Conservation (phyloP, 148 eudicot genomes). For the Chenopodium suecicum region DNA sequence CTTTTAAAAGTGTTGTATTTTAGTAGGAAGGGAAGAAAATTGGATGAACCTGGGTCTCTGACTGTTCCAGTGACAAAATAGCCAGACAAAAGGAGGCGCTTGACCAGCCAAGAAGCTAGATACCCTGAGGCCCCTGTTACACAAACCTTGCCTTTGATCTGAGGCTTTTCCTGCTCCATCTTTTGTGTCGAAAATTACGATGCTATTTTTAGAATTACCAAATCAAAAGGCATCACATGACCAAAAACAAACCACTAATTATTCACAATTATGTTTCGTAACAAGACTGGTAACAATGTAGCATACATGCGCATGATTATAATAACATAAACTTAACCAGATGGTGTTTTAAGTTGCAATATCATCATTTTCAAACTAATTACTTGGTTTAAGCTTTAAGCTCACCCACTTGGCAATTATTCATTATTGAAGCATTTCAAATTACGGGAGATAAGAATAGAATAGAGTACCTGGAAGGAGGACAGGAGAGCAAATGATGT, state of each 20-base stretch:
- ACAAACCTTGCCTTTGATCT: conserved; percentile 62
- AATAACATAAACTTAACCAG: too few species aligned
- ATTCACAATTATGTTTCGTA: background rate
- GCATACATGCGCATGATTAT: too few species aligned
- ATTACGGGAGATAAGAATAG: background rate
- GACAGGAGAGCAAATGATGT: background rate
- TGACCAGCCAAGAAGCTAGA: conserved; percentile 87
- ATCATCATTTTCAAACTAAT: too few species aligned
- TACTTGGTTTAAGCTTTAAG: too few species aligned
- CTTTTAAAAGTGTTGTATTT: background rate
- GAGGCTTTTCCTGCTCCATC: conserved; percentile 27
- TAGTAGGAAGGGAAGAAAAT: background rate
- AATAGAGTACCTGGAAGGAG: background rate
- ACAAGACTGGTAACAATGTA: too few species aligned
- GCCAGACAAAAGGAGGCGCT: conserved; percentile 67
- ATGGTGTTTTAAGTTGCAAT: too few species aligned
- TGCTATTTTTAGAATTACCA: conserved; percentile 32
- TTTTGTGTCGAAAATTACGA: conserved; percentile 19
- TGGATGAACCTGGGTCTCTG: conserved; percentile 63
- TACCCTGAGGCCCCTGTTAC: conserved; percentile 95
- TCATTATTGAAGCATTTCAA: conserved; percentile 16
- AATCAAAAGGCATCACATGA: conserved; percentile 55
- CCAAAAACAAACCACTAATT: conserved; percentile 19
- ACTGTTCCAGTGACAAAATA: conserved; percentile 83
- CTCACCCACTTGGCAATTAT: background rate